Percentiles rank a stretch among this genome's conserved stretches.
Evolutionary conservation across 1,284 basidiomycete species (phyloP).

Genomic region (Irpex sp.): DNA sequence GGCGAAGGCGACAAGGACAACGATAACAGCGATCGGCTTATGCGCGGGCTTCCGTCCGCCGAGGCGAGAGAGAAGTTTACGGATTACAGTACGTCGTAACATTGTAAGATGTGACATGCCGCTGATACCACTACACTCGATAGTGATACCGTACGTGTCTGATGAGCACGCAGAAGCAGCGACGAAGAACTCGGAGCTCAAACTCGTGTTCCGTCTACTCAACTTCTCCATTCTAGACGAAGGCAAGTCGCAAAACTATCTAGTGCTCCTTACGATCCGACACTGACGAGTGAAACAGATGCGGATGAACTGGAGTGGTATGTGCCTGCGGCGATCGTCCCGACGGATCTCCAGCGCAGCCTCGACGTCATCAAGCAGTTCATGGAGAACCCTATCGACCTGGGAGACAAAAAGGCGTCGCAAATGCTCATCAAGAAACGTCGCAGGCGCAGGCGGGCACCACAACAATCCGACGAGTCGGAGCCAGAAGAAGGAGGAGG

Average conservation of each 20-base stretch:
- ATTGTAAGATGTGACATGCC: background rate
- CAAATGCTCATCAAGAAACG: constrained; percentile 67
- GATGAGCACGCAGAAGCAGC: constrained; percentile 76
- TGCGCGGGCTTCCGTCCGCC: constrained; percentile 52
- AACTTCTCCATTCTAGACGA: constrained; percentile 62
- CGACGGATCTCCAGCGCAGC: constrained; percentile 59
- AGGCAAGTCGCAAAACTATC: constrained; percentile 35
- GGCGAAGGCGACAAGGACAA: constrained; percentile 25
- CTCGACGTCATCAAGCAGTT: constrained; percentile 75
- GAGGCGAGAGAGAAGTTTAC: constrained; percentile 72
- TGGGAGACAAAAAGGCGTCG: constrained; percentile 68
- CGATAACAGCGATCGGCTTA: constrained; percentile 16
- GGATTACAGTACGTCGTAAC: constrained; percentile 63
- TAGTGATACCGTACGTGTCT: constrained; percentile 73
- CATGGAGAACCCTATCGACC: constrained; percentile 70
- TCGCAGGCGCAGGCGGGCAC: constrained; percentile 41
- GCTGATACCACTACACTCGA: background rate
- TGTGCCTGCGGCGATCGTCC: constrained; percentile 64
- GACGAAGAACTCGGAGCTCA: constrained; percentile 73
- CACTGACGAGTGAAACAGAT: constrained; percentile 36
- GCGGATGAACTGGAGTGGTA: constrained; percentile 77
- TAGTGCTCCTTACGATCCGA: no score
- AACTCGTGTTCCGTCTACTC: constrained; percentile 75
- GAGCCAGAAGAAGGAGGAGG: constrained; percentile 38
- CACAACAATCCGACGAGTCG: constrained; percentile 22